Evolutionary conservation across 257 asterid species (phyloP), one percentile per base, ranked within the genome.

Genomic region (Coffea eugenioides): DNA sequence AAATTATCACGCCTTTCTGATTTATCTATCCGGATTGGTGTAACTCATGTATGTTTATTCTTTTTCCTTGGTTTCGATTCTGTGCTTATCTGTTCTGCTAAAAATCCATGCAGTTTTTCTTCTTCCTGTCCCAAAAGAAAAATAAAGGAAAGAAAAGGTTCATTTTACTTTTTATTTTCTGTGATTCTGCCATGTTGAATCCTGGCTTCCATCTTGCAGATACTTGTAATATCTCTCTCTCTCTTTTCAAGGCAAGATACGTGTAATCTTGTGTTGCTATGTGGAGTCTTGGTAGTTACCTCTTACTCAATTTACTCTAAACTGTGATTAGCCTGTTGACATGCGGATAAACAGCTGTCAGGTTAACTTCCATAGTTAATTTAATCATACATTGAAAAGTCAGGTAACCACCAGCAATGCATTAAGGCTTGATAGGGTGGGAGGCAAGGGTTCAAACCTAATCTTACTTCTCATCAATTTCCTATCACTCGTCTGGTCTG

Each of bases 1-100:
- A 89, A 80, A 76, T 69, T 89, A 79, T 85, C 87, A 67, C 41
- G 80, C 62, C 94, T 95, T 82, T 88, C 93, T 78, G 86, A 87
- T 81, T 88, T 95, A 57, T 85, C 91, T 69, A 75, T 74, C 74
- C 81, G 82, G 81, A 77, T 84, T 54, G 82, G 80, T 39, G 82
- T 86, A 48, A 87, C 88, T 61, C 91, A 83, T 88, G 99, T 93
- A 88, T 52, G 88, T 80, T 80, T 39, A 41, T 82, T 85, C 62
- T 18, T 46, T 4, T 69, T 68, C 36, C n/a, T 45, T 77, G 78
- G 64, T 77, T 45, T 84, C 76, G 1, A 15, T 73, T 69, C 41
- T 74, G 61, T 45, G 65, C 46, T 31, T 7, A 20, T 48, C 9
- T 57, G 43, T 41, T 64, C 39, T 21, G 6, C 4, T 56, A n/a